Conservation (phyloP, 2,329 filamentous ascomycete species). For the Aschersonia sp. region DNA sequence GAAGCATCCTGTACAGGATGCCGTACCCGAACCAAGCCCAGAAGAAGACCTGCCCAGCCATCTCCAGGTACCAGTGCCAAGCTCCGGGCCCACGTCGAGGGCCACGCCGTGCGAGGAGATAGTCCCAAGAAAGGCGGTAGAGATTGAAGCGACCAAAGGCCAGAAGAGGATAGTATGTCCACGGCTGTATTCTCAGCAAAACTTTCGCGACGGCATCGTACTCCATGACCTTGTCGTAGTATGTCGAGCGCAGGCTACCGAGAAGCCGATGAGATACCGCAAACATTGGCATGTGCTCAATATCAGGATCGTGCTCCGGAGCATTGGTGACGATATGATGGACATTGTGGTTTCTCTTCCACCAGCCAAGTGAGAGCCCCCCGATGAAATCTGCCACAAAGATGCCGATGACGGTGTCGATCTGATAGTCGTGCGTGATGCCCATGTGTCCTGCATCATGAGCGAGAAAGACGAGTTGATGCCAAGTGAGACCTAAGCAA, state of each 20-base stretch:
- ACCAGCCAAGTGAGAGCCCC: slow-evolving; percentile 86
- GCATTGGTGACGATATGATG: slow-evolving; percentile 94
- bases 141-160: slow-evolving; percentile 77
- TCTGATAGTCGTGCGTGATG: slow-evolving; percentile 79
- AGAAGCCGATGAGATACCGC: slow-evolving; percentile 75
- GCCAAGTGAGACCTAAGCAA: slow-evolving; percentile 76
- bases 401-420: slow-evolving; percentile 77
- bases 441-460: slow-evolving; percentile 97
- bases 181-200: slow-evolving; percentile 60
- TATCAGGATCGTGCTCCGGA: slow-evolving; percentile 91
- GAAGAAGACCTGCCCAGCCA: slow-evolving; percentile 63
- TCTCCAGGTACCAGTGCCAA: slow-evolving; percentile 75
- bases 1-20: slow-evolving; percentile 60
- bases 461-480: slow-evolving; percentile 84
- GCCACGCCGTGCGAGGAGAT: slow-evolving; percentile 54
- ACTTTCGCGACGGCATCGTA: slow-evolving; percentile 63
- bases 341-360: slow-evolving; percentile 93
- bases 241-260: slow-evolving; percentile 57
- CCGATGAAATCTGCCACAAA: slow-evolving; percentile 81
- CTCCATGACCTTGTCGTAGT: slow-evolving; percentile 67
- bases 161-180: slow-evolving; percentile 72
- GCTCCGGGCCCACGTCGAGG: slow-evolving; percentile 62
- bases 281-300: slow-evolving; percentile 81
- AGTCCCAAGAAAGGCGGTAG: slow-evolving; percentile 68
- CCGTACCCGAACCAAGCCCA: slow-evolving; percentile 79